A percentile compares a stretch with the other conserved stretches of the same genome.
phyloP scores from a whole-genome alignment of 2,329 filamentous ascomycete genomes.

The Colletotrichum orbiculare region DNA sequence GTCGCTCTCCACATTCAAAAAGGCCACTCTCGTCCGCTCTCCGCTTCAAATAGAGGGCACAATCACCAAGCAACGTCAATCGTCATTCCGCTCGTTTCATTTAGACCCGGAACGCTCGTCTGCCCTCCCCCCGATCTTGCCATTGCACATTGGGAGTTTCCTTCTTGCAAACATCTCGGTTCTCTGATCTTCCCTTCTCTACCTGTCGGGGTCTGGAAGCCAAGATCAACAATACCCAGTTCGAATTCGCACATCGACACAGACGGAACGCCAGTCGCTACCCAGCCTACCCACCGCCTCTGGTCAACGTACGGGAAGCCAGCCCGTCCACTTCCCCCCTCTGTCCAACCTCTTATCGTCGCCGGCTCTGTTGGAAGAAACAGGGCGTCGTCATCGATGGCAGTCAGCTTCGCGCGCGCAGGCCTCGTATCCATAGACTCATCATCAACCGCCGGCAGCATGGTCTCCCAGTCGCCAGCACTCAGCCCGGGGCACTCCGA shows the following conservation, averaged over 20 bases:
- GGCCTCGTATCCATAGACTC: conserved; percentile 28
- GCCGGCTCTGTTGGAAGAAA: conserved; percentile 14
- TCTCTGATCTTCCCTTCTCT: background rate
- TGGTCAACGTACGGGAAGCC: conserved; percentile 7
- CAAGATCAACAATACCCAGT: too few relatives aligned
- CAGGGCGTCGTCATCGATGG: conserved; percentile 30
- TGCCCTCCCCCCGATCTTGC: background rate
- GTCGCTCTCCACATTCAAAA: conserved; percentile 24
- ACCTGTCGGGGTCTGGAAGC: too few relatives aligned
- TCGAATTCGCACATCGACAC: background rate
- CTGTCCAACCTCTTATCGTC: background rate
- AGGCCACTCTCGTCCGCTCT: conserved; percentile 16
- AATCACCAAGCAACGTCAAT: conserved; percentile 6
- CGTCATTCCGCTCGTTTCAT: conserved; percentile 28
- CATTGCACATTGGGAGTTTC: background rate
- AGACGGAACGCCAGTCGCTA: conserved; percentile 1
- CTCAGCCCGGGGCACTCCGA: conserved; percentile 34
- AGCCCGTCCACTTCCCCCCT: background rate
- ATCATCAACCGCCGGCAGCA: conserved; percentile 34
- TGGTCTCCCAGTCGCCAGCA: conserved; percentile 28
- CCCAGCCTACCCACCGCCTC: background rate
- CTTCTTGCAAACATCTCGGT: background rate
- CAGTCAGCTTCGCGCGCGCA: conserved; percentile 22
- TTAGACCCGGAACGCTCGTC: background rate
- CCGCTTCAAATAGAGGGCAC: conserved; percentile 4